Base-by-base conservation (phyloP, 2,329 filamentous ascomycete genomes). In the Phialocephala subalpina region DNA sequence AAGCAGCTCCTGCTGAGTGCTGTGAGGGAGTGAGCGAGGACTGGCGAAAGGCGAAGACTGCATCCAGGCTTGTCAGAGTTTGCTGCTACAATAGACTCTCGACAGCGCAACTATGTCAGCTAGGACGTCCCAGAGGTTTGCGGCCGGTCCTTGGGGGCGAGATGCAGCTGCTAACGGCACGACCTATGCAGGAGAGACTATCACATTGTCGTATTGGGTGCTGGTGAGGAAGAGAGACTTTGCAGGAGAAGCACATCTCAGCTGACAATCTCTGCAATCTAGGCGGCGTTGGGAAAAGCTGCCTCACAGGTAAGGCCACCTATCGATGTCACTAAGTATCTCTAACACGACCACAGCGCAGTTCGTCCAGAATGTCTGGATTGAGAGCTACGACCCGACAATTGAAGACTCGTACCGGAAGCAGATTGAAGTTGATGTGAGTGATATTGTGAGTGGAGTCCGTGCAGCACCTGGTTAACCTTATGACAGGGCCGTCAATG, bases 321-420 rank as follows among this genome's bases (percentile, higher is more conserved):
- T n/a, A 20, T 25, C 67, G 63, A 57, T 42, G 52, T 62, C 20
- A 20, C 58, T 27, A 29, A 18, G 60, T 25, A 35, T 18, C 33
- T 53, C 27, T 53, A 12, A 29, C 49, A 27, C 25, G 9, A 16
- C 11, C 4, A 16, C 49, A 53, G 90, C 90, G 67, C 90, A 92
- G 84, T 92, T 92, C 74, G 90, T 92, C 58, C 90, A 91, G 76
- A 91, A 91, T 80, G 86, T 92, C 29, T 92, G 90, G 88, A 92
- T 92, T 75, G 90, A 92, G 76, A 85, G 83, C 70, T 88, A 88
- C 76, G 86, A 88, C 76, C 86, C 86, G 1, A 88, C 86, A 9
- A 88, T 88, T 70, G 86, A 88, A 74, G 86, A 88, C 73, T 87
- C 85, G 14, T 88, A 88, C 72, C 80, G 85, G 52, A 88, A 88